These are phyloP conservation scores for Pleurotus eryngii DNA, from an alignment of 768 basidiomycete genomes.

Conservation along the genomic window DNA sequence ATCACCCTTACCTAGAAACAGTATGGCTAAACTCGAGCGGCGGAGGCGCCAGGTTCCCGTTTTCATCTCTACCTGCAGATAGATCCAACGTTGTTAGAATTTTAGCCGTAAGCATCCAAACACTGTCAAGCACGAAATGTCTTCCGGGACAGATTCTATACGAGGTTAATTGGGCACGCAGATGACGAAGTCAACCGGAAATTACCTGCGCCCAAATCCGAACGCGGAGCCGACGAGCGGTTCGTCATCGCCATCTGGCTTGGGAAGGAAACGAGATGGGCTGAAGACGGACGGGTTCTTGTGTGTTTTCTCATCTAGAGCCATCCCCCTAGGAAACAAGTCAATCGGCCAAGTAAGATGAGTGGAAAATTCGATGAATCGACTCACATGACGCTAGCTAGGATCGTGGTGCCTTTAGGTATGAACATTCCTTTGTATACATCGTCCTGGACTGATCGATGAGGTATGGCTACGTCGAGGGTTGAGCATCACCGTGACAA, in stretches of 20 bases:
- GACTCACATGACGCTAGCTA: conserved; percentile 18
- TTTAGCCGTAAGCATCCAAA: background rate
- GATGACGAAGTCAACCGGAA: too few species aligned
- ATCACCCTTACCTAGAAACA: background rate
- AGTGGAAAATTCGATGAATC: background rate
- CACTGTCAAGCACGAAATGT: background rate
- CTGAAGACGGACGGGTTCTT: conserved; percentile 19
- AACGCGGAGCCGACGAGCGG: conserved; percentile 8
- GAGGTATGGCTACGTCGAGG: conserved; percentile 27
- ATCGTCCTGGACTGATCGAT: conserved; percentile 24
- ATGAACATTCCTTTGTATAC: conserved; percentile 35
- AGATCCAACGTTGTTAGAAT: conserved; percentile 5
- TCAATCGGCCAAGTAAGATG: background rate
- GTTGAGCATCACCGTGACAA: background rate
- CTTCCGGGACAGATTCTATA: conserved; percentile 6
- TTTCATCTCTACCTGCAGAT: background rate
- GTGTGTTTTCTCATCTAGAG: conserved; percentile 18
- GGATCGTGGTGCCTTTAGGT: conserved; percentile 28
- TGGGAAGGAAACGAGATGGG: conserved; percentile 23
- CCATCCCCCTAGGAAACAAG: conserved; percentile 18
- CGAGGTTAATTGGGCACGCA: too few species aligned
- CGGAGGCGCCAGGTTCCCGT: background rate
- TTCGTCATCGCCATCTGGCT: conserved; percentile 13
- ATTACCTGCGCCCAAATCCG: conserved; percentile 9
- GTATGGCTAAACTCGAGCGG: background rate